These are phyloP conservation scores for Pachyrhizus erosus DNA, from an alignment of 306 rosid species.

Conservation along the genomic window DNA sequence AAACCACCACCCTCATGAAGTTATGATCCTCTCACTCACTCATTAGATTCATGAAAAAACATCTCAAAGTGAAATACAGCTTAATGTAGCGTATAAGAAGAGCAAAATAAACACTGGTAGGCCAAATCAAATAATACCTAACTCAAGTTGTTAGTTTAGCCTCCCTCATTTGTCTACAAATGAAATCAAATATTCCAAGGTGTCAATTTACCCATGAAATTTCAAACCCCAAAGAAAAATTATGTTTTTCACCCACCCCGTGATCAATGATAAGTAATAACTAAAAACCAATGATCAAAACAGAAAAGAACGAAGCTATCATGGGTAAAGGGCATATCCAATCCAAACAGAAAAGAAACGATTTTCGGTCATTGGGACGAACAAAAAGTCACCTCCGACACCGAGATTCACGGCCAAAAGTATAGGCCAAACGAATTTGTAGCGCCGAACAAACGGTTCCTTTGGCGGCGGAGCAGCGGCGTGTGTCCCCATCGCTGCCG, in stretches of 20 bases:
- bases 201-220: background rate
- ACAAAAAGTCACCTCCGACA: constrained; percentile 71
- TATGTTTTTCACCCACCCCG: background rate
- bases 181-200: constrained; percentile 26
- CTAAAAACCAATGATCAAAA: background rate
- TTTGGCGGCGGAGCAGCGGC: constrained; percentile 56
- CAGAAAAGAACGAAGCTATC: background rate
- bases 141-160: constrained; percentile 18
- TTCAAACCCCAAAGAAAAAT: background rate
- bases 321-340: background rate
- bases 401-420: constrained; percentile 85
- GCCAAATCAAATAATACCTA: constrained; percentile 9
- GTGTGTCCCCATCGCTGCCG: constrained; percentile 50
- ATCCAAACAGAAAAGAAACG: constrained; percentile 6
- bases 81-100: background rate
- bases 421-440: constrained; percentile 83
- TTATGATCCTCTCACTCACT: constrained; percentile 13
- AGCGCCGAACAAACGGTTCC: constrained; percentile 79
- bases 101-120: background rate
- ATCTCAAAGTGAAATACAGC: constrained; percentile 25
- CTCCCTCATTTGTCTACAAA: constrained; percentile 24
- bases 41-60: constrained; percentile 11
- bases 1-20: background rate
- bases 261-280: background rate
- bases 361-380: background rate